Evolutionary conservation across 495 filamentous ascomycete species (phyloP).

Genomic region (Glarea lozoyensis): DNA sequence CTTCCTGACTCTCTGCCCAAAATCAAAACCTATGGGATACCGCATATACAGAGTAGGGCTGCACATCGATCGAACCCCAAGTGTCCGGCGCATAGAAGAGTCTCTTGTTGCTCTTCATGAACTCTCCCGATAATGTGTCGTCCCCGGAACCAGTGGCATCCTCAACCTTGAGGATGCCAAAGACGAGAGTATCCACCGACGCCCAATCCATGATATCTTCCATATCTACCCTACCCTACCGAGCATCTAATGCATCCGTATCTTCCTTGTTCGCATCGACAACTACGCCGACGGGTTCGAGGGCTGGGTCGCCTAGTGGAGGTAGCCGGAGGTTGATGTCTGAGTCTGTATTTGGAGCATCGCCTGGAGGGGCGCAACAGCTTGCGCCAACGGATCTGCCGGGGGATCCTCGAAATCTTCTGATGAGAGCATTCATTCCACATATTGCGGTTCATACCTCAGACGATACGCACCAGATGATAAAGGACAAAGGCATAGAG

Average conservation of each 20-base stretch:
- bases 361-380: constrained; percentile 29
- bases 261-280: constrained; percentile 50
- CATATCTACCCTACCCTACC: constrained; percentile 39
- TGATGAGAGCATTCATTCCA: constrained; percentile 78
- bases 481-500: constrained; percentile 75
- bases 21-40: no score
- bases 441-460: constrained; percentile 79
- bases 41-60: no score
- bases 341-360: constrained; percentile 37
- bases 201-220: constrained; percentile 32
- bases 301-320: constrained; percentile 51
- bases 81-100: not conserved
- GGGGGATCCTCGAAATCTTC: constrained; percentile 59
- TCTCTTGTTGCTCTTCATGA: constrained; percentile 39
- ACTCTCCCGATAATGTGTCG: constrained; percentile 51
- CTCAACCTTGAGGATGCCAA: constrained; percentile 39
- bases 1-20: no score
- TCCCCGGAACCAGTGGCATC: constrained; percentile 46
- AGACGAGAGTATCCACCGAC: constrained; percentile 35
- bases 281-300: constrained; percentile 41
- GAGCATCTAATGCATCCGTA: constrained; percentile 46
- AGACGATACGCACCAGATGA: constrained; percentile 69
- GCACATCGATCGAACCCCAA: no score
- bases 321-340: constrained; percentile 46
- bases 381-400: constrained; percentile 39